A percentile compares a stretch with the other conserved stretches of the same genome.
phyloP scores from a whole-genome alignment of 106 monocot genomes.

The Dendrobium catenatum region DNA sequence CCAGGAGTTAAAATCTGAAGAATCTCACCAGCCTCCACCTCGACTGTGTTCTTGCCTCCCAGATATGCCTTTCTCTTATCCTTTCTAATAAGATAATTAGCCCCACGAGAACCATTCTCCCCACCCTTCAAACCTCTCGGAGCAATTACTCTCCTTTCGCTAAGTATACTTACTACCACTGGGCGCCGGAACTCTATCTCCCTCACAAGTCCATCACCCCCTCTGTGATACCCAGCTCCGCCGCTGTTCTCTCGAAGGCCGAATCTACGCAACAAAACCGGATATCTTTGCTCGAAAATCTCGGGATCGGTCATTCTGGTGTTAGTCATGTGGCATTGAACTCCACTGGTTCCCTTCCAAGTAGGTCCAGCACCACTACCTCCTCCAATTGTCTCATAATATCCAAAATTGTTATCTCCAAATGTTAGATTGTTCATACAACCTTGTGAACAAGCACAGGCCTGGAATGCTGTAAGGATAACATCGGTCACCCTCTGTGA shows the following conservation, averaged over 20 bases:
- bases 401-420: slow-evolving; percentile 82
- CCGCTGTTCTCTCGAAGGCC: slow-evolving; percentile 73
- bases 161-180: slow-evolving; percentile 81
- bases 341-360: slow-evolving; percentile 87
- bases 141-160: slow-evolving; percentile 68
- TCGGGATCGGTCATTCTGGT: slow-evolving; percentile 97
- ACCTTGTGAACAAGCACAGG: slow-evolving; percentile 91
- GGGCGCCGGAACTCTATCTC: slow-evolving; percentile 76
- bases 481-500: slow-evolving; percentile 92
- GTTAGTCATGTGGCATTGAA: slow-evolving; percentile 99
- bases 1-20: slow-evolving; percentile 87
- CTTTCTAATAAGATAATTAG: slow-evolving; percentile 61
- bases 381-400: slow-evolving; percentile 95
- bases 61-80: slow-evolving; percentile 64
- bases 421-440: slow-evolving; percentile 99
- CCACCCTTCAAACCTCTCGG: slow-evolving; percentile 87
- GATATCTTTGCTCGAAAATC: slow-evolving; percentile 92
- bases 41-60: slow-evolving; percentile 83
- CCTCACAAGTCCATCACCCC: slow-evolving; percentile 86
- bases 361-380: slow-evolving; percentile 84
- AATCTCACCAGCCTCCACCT: slow-evolving; percentile 64
- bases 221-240: slow-evolving; percentile 58
- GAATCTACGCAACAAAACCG: slow-evolving; percentile 68
- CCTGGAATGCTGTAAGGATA: slow-evolving; percentile 75
- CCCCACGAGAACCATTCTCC: slow-evolving; percentile 55